Evolutionary conservation across 106 monocot species (phyloP).

Genomic region (Phalaenopsis aphrodite): DNA sequence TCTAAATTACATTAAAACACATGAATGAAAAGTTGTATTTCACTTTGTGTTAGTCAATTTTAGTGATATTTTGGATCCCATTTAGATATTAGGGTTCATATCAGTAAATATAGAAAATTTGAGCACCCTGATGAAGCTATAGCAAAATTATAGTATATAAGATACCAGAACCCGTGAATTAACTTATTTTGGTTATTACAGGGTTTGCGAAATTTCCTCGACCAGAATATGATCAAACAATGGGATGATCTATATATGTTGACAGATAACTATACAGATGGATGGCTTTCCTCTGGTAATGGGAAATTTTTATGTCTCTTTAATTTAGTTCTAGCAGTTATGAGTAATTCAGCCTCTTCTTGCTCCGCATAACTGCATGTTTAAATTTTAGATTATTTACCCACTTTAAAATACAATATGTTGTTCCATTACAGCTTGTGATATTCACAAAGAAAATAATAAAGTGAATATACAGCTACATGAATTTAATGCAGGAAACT

Average conservation of each 20-base stretch:
- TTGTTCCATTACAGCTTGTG: background rate
- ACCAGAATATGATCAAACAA: constrained; percentile 45
- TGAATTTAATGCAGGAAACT: background rate
- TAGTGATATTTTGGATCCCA: too few species aligned
- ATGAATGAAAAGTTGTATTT: too few species aligned
- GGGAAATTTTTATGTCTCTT: background rate
- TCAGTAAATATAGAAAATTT: too few species aligned
- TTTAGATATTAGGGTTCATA: too few species aligned
- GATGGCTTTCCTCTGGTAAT: constrained; percentile 89
- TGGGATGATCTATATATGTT: constrained; percentile 71
- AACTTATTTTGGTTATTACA: constrained; percentile 16
- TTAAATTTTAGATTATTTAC: background rate
- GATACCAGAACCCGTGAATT: background rate
- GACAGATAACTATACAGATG: constrained; percentile 73
- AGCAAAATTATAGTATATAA: background rate
- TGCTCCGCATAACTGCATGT: background rate
- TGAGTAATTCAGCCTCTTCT: background rate
- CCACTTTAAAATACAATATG: background rate
- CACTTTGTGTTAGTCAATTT: too few species aligned
- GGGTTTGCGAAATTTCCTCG: constrained; percentile 64
- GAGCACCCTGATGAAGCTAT: background rate
- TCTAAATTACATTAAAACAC: too few species aligned
- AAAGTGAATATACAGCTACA: background rate
- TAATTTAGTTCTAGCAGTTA: background rate
- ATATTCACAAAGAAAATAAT: background rate